A percentile compares a stretch with the other conserved stretches of the same genome.
Evolutionary conservation across 306 rosid species (phyloP).

Genomic region (Purshia tridentata): DNA sequence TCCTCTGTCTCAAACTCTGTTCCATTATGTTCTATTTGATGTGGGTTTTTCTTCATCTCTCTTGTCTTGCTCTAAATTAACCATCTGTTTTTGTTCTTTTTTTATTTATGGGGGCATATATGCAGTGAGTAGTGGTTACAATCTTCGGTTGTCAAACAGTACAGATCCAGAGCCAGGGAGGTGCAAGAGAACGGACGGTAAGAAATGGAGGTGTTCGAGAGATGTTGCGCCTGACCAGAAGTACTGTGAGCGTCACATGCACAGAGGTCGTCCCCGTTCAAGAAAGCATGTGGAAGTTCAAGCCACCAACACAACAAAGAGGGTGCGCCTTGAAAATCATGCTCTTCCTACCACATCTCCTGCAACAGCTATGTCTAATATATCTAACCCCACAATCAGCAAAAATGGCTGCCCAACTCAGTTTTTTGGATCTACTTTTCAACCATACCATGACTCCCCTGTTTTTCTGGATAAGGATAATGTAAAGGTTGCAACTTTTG

Average conservation of each 20-base stretch:
- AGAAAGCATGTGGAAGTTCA: constrained; percentile 95
- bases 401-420: constrained; percentile 37
- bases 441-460: constrained; percentile 39
- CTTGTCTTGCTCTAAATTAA: background rate
- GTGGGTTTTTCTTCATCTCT: too few species aligned
- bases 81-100: background rate
- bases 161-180: constrained; percentile 71
- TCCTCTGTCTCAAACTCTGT: too few species aligned
- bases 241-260: constrained; percentile 86
- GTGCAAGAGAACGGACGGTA: constrained; percentile 82
- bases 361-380: constrained; percentile 22
- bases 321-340: constrained; percentile 45
- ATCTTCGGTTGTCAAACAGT: constrained; percentile 46
- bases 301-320: constrained; percentile 38
- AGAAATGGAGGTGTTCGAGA: constrained; percentile 86
- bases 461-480: constrained; percentile 32
- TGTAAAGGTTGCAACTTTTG: constrained; percentile 35
- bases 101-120: background rate
- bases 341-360: constrained; percentile 20
- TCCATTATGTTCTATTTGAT: too few species aligned
- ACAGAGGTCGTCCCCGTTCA: constrained; percentile 97
- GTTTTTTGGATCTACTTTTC: constrained; percentile 36
- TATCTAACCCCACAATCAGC: constrained; percentile 31
- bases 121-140: constrained; percentile 47
- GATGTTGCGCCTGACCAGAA: constrained; percentile 73